Conservation (phyloP, 2,329 filamentous ascomycete genomes). For the Neophaeococcomyces aloes region DNA sequence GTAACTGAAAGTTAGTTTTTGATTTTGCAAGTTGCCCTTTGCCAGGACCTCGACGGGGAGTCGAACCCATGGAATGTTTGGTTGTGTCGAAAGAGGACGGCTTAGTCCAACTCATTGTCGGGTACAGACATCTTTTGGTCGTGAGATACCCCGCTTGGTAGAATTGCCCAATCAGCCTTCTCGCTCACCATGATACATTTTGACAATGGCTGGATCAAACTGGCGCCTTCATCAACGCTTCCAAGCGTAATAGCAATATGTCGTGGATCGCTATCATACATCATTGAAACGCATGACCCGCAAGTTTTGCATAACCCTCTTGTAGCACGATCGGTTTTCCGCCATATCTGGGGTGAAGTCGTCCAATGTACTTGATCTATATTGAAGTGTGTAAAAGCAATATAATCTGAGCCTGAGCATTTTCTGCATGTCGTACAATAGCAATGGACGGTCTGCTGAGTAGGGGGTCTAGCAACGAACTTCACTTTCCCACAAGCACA, state of each 20-base stretch:
- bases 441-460: slow-evolving; percentile 32
- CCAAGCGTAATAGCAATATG: slow-evolving; percentile 30
- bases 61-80: no score
- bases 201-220: slow-evolving; percentile 22
- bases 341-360: slow-evolving; percentile 26
- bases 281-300: slow-evolving; percentile 38
- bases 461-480: slow-evolving; percentile 17
- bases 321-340: slow-evolving; percentile 31
- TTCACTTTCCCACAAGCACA: slow-evolving; percentile 18
- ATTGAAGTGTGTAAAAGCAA: slow-evolving; percentile 35
- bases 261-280: slow-evolving; percentile 27
- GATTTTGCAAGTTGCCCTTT: no score
- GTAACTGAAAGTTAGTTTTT: no score
- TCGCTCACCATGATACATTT: slow-evolving; percentile 39
- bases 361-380: slow-evolving; percentile 23
- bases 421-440: slow-evolving; percentile 42
- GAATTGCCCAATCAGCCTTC: slow-evolving; percentile 30
- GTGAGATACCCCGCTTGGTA: slow-evolving; percentile 28
- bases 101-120: no score
- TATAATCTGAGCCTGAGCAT: slow-evolving; percentile 36
- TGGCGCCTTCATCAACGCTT: slow-evolving; percentile 32
- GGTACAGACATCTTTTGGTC: no score
- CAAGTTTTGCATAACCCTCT: slow-evolving; percentile 38
- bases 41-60: no score
- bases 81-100: no score